phyloP scores from a whole-genome alignment of 805 yeast genomes.

The Barnettozyma wickerhamii region DNA sequence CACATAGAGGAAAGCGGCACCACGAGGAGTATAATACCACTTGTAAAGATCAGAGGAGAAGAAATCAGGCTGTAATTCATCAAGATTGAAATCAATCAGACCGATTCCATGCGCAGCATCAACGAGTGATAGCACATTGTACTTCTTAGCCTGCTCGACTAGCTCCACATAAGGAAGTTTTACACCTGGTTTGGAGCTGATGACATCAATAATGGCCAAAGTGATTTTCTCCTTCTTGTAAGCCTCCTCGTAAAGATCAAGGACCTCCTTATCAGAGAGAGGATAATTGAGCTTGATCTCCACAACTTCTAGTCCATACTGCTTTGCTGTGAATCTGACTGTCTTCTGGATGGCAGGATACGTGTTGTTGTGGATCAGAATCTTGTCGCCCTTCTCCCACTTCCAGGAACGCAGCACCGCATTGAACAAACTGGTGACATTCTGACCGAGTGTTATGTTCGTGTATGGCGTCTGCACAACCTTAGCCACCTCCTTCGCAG shows the following conservation, averaged over 20 bases:
- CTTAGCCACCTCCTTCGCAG: slow-evolving; percentile 34
- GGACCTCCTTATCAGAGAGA: slow-evolving; percentile 36
- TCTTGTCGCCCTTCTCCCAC: slow-evolving; percentile 40
- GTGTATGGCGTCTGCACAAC: slow-evolving; percentile 41
- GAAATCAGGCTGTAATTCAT: slow-evolving; percentile 51
- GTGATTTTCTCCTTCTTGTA: slow-evolving; percentile 27
- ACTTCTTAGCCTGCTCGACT: slow-evolving; percentile 39
- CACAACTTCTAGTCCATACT: slow-evolving; percentile 32
- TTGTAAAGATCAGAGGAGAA: slow-evolving; percentile 62
- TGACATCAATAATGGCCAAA: slow-evolving; percentile 51
- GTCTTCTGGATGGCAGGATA: slow-evolving; percentile 12
- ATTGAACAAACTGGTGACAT: slow-evolving; percentile 56
- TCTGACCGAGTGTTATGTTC: slow-evolving; percentile 45
- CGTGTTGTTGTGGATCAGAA: slow-evolving; percentile 27
- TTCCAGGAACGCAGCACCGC: slow-evolving; percentile 48
- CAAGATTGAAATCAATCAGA: slow-evolving; percentile 39
- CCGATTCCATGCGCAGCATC: slow-evolving; percentile 78
- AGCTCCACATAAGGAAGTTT: slow-evolving; percentile 51
- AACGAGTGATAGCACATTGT: slow-evolving; percentile 48
- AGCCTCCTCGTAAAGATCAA: slow-evolving; percentile 29
- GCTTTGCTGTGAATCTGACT: slow-evolving; percentile 19
- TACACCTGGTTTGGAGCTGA: slow-evolving; percentile 63
- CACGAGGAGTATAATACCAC: slow-evolving; percentile 59
- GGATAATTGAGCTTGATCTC: slow-evolving; percentile 41
- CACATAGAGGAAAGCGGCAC: slow-evolving; percentile 57